Evolutionary conservation across 352 stramenopile species (phyloP), one percentile per base, ranked within the genome.

Genomic region (Globisporangium iwayamae): DNA sequence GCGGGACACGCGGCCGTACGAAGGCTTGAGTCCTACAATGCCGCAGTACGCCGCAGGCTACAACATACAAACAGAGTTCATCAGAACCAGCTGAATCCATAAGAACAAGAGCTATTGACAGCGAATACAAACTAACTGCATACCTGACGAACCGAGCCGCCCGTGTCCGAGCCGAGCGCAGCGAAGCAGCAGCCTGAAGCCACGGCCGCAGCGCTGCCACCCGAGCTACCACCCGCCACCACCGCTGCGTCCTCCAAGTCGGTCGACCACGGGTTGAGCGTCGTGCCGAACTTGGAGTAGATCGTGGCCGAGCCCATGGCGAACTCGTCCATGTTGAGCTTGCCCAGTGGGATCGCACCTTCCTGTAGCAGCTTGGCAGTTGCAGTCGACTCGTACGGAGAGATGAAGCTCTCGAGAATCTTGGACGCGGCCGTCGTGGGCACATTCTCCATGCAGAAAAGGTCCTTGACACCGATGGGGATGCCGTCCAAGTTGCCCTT

Each of bases 251-350:
- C 70, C 0, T 64, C 73, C 2, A 89, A 47, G 63, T 86, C 74
- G 8, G 70, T 80, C 13, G 87, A 96, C 86, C 87, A 96, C 62
- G 90, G 89, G 66, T 98, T 97, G 55, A 96, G 76, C 28, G 91
- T 96, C 48, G 90, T 69, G 8, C 90, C 91, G 45, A 93, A 91
- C 39, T 73, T 81, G 56, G 81, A 94, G 79, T 98, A 98, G 14
- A 94, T 78, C 56, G 94, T 98, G 18, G 89, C 89, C 34, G 91
- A 98, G 22, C 97, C 97, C 97, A 99, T 99, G 7, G 90, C 97
- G 77, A 99, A 99, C 83, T 99, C 97, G 76, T 99, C 97, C 94
- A 98, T 98, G 73, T 98, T 99, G 32, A 98, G 97, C 66, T 97
- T 98, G 39, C 97, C 97, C 0, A 99, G 74, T 6, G 97, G 76